Base-by-base conservation (phyloP, 345 rosid species). In the Gossypium raimondii region DNA sequence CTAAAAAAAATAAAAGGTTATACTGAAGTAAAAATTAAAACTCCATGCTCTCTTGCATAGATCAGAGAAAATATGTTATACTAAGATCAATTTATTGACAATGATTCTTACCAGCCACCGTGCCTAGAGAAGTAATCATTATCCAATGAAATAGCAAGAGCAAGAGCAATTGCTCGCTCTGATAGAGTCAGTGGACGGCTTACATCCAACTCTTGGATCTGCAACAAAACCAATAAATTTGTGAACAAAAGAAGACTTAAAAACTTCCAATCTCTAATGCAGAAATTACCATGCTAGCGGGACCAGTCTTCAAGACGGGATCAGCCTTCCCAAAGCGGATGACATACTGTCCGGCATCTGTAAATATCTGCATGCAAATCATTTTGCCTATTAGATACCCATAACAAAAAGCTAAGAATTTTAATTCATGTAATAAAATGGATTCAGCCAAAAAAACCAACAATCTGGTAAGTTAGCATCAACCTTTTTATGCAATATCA, bases 261-360 rank as follows among this genome's bases (percentile, higher is more conserved):
- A 2, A 1, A 43, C 29, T 20, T 45, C 34, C 9, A 29, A 38
- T 41, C 70, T 53, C 59, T 48, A n/a, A 55, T 56, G 60, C 12
- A 52, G 16, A 45, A 67, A 50, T 73, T 83, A 94, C 98, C 85
- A 11, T 47, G 67, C 53, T 76, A 77, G 92, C 92, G 55, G 73
- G 83, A 51, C 87, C 95, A 57, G 76, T 89, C 82, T 89, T 86
- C 55, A 81, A 78, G 34, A 81, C 74, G 18, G 87, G 87, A 85
- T 90, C 94, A 68, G 90, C 74, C 81, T 84, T 86, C 72, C 98
- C 98, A 82, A 95, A 95, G 60, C 97, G 87, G 70, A 95, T 95
- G 57, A 84, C 97, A 58, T 95, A 95, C 81, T 95, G 99, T 18
- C 99, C 99, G 79, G 99, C 99, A 89, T 95, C 99, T 27, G 99